Evolutionary conservation across 2,329 filamentous ascomycete genomes (phyloP).

Genomic region (Dendrostoma leiphaemia): DNA sequence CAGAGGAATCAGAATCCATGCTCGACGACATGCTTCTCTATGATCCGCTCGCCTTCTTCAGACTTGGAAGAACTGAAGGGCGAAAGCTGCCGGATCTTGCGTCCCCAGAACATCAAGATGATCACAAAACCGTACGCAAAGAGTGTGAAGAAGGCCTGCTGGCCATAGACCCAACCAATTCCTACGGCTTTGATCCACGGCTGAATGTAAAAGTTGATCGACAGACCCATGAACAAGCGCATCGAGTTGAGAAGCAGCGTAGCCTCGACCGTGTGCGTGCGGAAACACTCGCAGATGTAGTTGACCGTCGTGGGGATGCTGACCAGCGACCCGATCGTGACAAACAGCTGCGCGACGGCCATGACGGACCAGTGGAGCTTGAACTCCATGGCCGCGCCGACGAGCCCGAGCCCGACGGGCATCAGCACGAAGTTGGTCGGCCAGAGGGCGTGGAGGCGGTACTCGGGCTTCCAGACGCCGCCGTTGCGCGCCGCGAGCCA

Average conservation of each 20-base stretch:
- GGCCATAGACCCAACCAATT: conserved; percentile 39
- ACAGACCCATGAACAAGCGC: conserved; percentile 35
- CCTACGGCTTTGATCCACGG: conserved; percentile 34
- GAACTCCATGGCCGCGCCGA: conserved; percentile 38
- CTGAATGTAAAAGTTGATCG: conserved; percentile 37
- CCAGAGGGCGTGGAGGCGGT: conserved; percentile 32
- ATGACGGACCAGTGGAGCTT: conserved; percentile 38
- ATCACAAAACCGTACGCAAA: conserved; percentile 25
- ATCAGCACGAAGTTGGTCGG: conserved; percentile 29
- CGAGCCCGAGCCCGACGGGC: conserved; percentile 33
- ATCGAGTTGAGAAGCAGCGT: conserved; percentile 31
- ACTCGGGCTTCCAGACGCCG: conserved; percentile 38
- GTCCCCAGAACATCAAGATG: conserved; percentile 29
- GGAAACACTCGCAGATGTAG: conserved; percentile 32
- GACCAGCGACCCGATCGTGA: conserved; percentile 34
- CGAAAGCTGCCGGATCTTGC: conserved; percentile 17
- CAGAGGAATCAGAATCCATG: too few species aligned
- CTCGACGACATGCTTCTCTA: too few species aligned
- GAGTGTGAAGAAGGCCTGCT: conserved; percentile 36
- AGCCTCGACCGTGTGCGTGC: conserved; percentile 34
- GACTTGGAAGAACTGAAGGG: conserved; percentile 17
- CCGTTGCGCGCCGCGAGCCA: conserved; percentile 27
- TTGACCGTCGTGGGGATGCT: conserved; percentile 32
- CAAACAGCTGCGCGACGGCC: conserved; percentile 36
- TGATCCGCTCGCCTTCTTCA: conserved; percentile 22